Percentiles rank a stretch among this genome's conserved stretches.
Conservation (phyloP, 148 eudicot species). For the Spergularia bocconei region DNA sequence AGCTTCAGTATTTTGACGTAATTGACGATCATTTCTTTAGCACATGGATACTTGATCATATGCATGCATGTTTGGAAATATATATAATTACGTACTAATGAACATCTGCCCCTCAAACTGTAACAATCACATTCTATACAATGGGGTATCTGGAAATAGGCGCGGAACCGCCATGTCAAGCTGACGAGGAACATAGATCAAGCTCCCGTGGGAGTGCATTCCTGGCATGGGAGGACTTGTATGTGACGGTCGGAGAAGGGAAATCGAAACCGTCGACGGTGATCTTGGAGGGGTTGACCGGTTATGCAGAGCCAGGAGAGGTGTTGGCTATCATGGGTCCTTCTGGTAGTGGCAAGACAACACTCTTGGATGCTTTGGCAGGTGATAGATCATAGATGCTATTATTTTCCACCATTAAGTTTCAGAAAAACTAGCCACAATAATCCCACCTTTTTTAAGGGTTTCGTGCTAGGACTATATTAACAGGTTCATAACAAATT, state of each 20-base stretch:
- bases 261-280: neutral
- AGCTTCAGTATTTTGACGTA: too few species aligned
- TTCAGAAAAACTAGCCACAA: too few species aligned
- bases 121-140: neutral
- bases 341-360: slow-evolving; percentile 52
- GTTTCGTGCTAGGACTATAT: too few species aligned
- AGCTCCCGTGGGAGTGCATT: neutral
- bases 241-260: slow-evolving; percentile 9
- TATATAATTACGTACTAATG: too few species aligned
- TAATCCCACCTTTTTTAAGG: too few species aligned
- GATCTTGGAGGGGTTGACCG: slow-evolving; percentile 39
- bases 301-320: slow-evolving; percentile 46
- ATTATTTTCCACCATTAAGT: too few species aligned
- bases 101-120: too few species aligned
- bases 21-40: too few species aligned
- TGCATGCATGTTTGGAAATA: too few species aligned
- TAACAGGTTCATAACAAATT: too few species aligned
- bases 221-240: slow-evolving; percentile 22
- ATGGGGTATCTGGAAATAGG: neutral
- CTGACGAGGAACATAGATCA: neutral
- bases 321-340: slow-evolving; percentile 54
- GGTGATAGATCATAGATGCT: slow-evolving; percentile 20
- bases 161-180: too few species aligned
- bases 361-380: slow-evolving; percentile 50
- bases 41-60: too few species aligned